Base-by-base conservation (phyloP, 805 yeast species). In the Suhomyces xylopsoci region DNA sequence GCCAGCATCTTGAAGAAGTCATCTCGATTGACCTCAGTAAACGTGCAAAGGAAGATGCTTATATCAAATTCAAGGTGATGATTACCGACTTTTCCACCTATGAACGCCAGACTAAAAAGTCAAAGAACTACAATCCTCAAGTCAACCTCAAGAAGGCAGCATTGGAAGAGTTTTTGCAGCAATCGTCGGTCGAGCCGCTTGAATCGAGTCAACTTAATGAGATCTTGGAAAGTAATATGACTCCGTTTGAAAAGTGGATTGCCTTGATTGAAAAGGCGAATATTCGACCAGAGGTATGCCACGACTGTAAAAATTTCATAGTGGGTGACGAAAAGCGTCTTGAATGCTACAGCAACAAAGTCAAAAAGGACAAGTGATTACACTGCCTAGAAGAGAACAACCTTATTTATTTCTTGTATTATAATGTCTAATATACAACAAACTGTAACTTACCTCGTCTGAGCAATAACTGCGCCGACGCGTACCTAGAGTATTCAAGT, bases 251-350 rank as follows among this genome's bases (percentile, higher is more conserved):
- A 20, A 66, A 64, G 38, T 73, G 78, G 78, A 53, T 65, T 45
- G 42, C 53, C 5, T 50, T 73, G 10, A 58, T 70, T 45, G 68
- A 69, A 38, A 48, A 47, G 10, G 46, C 51, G 26, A 20, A 58
- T 1, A 43, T 73, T 2, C 65, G 69, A 3, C 47, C 42, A 2
- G 38, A 30, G 4, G 50, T 72, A 4, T 71, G 57, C 1, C 63
- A 68, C 34, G 58, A 66, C 47, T 61, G 65, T 19, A 58, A 61
- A 20, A 75, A 75, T 51, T 75, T 71, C 55, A 57, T 75, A 8
- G 67, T 75, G 8, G 79, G 78, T 3, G 77, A 73, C 50, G 72
- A 68, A 20, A 75, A 75, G 55, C 57, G 79, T 34, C 56, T 68
- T 10, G 62, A 60, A 32, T 43, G 52, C 20, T 52, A 52, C 22